phyloP scores from a whole-genome alignment of 2,329 filamentous ascomycete genomes.

The Fusarium sp. region DNA sequence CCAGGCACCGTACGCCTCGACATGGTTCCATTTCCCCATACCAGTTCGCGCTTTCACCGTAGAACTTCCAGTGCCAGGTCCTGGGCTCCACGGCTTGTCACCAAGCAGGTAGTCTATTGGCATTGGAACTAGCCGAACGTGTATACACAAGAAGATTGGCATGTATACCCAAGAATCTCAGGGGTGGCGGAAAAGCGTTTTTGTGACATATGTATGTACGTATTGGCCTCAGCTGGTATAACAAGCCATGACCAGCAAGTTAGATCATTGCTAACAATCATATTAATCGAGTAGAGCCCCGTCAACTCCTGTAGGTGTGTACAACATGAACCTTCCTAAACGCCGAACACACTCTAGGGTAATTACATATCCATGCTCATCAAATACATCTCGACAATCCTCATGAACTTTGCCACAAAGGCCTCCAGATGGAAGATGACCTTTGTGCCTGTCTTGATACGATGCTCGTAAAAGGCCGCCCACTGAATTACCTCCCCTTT shows the following conservation, averaged over 20 bases:
- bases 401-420: slow-evolving; percentile 99
- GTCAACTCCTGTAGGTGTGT: slow-evolving; percentile 19
- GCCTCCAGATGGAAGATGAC: slow-evolving; percentile 98
- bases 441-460: slow-evolving; percentile 91
- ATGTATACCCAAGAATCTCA: neutral
- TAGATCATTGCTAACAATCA: neutral
- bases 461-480: slow-evolving; percentile 97
- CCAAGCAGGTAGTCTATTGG: slow-evolving; percentile 5
- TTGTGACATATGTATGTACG: neutral
- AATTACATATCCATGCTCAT: slow-evolving; percentile 83
- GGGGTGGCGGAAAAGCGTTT: neutral
- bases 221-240: neutral
- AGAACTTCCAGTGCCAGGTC: slow-evolving; percentile 12
- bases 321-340: slow-evolving; percentile 40
- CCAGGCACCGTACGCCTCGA: slow-evolving; percentile 14
- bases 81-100: slow-evolving; percentile 13
- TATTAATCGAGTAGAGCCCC: slow-evolving; percentile 10
- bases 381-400: slow-evolving; percentile 88
- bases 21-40: slow-evolving; percentile 41
- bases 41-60: slow-evolving; percentile 25
- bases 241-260: neutral
- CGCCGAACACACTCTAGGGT: slow-evolving; percentile 32
- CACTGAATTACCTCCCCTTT: slow-evolving; percentile 95
- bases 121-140: neutral
- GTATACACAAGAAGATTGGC: neutral